Percentiles rank a stretch among this genome's conserved stretches.
phyloP scores from a whole-genome alignment of 345 rosid species.

The Microthlaspi erraticum region DNA sequence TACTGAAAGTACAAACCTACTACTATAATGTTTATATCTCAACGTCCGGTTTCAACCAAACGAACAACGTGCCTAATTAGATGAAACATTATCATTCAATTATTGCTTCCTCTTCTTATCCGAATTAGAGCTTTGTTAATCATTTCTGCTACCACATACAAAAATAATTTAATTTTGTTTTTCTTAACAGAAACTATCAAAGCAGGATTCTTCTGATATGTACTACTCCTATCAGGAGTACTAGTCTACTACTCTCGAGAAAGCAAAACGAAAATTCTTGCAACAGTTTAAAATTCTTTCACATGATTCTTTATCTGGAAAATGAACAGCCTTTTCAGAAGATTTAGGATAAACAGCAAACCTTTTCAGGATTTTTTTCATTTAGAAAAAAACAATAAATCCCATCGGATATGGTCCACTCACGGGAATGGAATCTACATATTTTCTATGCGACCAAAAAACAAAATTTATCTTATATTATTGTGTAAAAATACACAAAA shows the following conservation, averaged over 20 bases:
- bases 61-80: conserved; percentile 23
- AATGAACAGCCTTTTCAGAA: conserved; percentile 20
- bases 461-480: neutral
- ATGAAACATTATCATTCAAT: conserved; percentile 26
- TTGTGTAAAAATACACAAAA: conserved; percentile 27
- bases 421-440: conserved; percentile 37
- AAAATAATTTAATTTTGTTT: neutral
- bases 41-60: conserved; percentile 25
- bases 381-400: neutral
- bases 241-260: neutral
- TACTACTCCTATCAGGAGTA: too few species aligned
- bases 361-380: neutral
- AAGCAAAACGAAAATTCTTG: conserved; percentile 6
- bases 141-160: neutral
- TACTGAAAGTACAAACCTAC: neutral
- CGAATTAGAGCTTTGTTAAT: too few species aligned
- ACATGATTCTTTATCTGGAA: conserved; percentile 8
- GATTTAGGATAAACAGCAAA: conserved; percentile 2
- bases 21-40: neutral
- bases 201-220: neutral
- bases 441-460: conserved; percentile 31
- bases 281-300: neutral
- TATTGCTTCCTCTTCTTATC: conserved; percentile 3
- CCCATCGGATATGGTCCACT: conserved; percentile 42
- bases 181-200: neutral